Base-by-base conservation (phyloP, 192 early-diverging fungal species). In the Coemansia sp. region DNA sequence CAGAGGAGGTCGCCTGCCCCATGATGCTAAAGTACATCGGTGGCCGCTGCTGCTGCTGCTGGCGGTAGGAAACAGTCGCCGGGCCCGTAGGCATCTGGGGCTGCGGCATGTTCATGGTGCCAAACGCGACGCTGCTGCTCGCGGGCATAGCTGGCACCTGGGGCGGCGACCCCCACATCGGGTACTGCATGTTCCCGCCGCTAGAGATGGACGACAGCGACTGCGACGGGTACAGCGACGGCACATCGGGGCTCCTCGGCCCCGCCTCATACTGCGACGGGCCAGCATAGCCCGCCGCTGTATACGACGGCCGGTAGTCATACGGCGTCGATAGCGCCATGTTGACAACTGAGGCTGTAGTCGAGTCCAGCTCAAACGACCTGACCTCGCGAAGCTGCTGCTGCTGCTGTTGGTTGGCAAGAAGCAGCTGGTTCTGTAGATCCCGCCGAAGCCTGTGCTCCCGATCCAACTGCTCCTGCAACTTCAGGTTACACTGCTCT, bases 401-500 rank as follows among this genome's bases (percentile, higher is more conserved):
- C 26, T 51, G 48, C 27, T 56, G 53, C 44, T 51, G 61, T 17
- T 51, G 42, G 6, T 30, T 47, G 46, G 12, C 35, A 25, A 38
- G 42, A 14, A n/a, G 44, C n/a, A n/a, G 43, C 29, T 54, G 63
- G 14, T 58, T 44, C 39, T 58, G 54, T 16, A 58, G 37, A 25
- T 56, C 47, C 34, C 38, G 48, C 23, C 52, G 64, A 7, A 67
- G 40, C 38, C 17, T 42, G 30, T 60, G 64, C 48, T 67, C 57
- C 37, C 56, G 47, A 7, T 60, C 53, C 23, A 56, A 53, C 40
- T 60, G 57, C 44, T 60, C 52, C 49, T 55, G 65, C 44, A 56
- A 26, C 8, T 40, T 44, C 44, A 44, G 21, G 20, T 61, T 56
- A 30, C 53, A 54, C 44, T 68, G 65, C 27, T 56, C 22, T 44